Evolutionary conservation across 176 grass and related monocot species (phyloP).

Genomic region (Dactylis glomerata): DNA sequence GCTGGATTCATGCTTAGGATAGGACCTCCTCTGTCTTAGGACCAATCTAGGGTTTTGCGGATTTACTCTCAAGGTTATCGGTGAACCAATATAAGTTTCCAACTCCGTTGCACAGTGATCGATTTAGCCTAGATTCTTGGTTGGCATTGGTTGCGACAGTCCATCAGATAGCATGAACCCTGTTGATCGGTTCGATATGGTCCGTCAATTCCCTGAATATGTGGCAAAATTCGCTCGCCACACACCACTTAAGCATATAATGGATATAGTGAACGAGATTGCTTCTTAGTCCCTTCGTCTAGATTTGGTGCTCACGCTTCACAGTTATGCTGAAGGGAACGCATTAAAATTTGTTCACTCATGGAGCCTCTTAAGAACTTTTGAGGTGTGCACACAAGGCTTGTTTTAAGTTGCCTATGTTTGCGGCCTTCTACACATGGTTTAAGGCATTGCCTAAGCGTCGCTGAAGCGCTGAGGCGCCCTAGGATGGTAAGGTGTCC

Average conservation of each 20-base stretch:
- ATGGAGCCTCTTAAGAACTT: neutral
- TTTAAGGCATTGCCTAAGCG: neutral
- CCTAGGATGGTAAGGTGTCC: neutral
- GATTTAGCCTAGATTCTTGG: conserved; percentile 9
- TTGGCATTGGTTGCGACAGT: neutral
- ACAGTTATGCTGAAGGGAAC: neutral
- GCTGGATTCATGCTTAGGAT: conserved; percentile 13
- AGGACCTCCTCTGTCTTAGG: neutral
- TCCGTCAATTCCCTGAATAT: neutral
- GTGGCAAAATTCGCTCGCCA: neutral
- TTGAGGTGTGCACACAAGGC: neutral
- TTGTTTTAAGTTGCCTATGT: conserved; percentile 23
- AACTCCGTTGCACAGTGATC: neutral
- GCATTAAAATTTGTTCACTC: neutral
- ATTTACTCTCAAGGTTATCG: neutral
- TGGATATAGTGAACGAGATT: neutral
- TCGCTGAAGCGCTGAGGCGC: neutral
- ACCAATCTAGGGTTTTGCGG: conserved; percentile 32
- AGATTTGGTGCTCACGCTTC: neutral
- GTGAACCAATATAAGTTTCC: neutral
- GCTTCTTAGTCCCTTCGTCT: neutral
- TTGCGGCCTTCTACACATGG: conserved; percentile 4
- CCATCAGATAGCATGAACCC: neutral
- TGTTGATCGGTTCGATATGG: neutral
- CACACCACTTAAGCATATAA: neutral